phyloP scores from a whole-genome alignment of 495 filamentous ascomycete genomes.

The Aspergillus ostianus region DNA sequence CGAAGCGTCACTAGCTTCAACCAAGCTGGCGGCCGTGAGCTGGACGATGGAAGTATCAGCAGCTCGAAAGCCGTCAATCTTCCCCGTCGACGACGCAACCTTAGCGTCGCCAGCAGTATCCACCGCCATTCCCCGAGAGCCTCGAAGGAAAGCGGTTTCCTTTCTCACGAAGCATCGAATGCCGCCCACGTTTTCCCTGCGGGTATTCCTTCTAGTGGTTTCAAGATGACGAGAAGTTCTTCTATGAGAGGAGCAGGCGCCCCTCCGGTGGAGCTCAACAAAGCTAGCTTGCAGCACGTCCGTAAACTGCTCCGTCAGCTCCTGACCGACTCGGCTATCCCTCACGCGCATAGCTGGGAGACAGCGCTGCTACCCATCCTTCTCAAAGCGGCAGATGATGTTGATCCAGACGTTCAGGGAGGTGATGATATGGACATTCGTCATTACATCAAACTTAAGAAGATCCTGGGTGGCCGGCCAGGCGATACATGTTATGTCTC shows the following conservation, averaged over 20 bases:
- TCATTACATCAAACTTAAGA: constrained; percentile 98
- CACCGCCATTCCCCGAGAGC: constrained; percentile 68
- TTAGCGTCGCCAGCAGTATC: constrained; percentile 70
- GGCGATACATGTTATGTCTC: constrained; percentile 93
- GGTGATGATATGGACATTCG: constrained; percentile 97
- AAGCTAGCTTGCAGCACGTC: constrained; percentile 84
- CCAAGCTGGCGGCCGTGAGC: constrained; percentile 55
- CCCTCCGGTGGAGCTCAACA: constrained; percentile 77
- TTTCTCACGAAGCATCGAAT: constrained; percentile 28
- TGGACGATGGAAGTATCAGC: constrained; percentile 56
- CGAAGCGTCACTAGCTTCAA: constrained; percentile 63
- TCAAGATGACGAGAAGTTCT: constrained; percentile 73
- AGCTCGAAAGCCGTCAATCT: constrained; percentile 57
- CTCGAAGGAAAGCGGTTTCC: constrained; percentile 42
- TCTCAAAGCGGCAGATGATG: constrained; percentile 87
- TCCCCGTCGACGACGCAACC: constrained; percentile 65
- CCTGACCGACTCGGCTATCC: constrained; percentile 70
- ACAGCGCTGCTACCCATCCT: constrained; percentile 88
- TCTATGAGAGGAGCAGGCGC: constrained; percentile 77
- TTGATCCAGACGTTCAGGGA: constrained; percentile 83
- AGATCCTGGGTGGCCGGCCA: constrained; percentile 84
- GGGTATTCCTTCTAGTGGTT: constrained; percentile 34
- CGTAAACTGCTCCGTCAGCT: constrained; percentile 80
- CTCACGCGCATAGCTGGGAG: constrained; percentile 77
- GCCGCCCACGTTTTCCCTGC: constrained; percentile 19